Conservation (phyloP, 129 eudicot genomes). For the Pittosporum tobira region DNA sequence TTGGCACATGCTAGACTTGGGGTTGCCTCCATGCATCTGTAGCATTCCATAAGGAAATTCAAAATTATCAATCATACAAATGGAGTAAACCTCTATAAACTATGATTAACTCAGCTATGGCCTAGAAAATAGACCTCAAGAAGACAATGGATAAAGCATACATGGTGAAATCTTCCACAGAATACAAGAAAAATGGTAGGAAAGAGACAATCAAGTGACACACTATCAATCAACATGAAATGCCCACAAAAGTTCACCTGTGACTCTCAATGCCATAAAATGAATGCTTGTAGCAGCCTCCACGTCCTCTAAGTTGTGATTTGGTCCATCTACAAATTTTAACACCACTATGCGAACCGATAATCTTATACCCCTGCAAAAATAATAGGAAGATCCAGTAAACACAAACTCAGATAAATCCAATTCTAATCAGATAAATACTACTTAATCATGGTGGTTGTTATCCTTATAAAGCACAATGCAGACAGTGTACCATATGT, state of each 20-base stretch:
- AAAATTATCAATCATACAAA: neutral
- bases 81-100: too few relatives aligned
- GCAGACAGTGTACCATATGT: neutral
- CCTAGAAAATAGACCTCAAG: neutral
- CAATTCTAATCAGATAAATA: neutral
- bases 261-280: conserved; percentile 98
- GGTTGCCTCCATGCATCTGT: conserved; percentile 98
- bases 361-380: conserved; percentile 94
- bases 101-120: too few relatives aligned
- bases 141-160: neutral
- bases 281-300: conserved; percentile 96
- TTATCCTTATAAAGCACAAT: too few relatives aligned
- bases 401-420: neutral
- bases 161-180: conserved; percentile 2
- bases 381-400: conserved; percentile 9
- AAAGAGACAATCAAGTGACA: neutral
- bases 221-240: neutral
- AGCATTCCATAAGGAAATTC: neutral
- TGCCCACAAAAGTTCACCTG: conserved; percentile 40
- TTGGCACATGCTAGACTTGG: conserved; percentile 98
- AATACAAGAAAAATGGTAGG: neutral
- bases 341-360: conserved; percentile 98
- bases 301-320: conserved; percentile 96
- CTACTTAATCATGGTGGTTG: neutral
- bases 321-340: conserved; percentile 97